These are phyloP conservation scores for Strobilomyces dryophilus DNA, from an alignment of 768 basidiomycete genomes.

Conservation along the genomic window DNA sequence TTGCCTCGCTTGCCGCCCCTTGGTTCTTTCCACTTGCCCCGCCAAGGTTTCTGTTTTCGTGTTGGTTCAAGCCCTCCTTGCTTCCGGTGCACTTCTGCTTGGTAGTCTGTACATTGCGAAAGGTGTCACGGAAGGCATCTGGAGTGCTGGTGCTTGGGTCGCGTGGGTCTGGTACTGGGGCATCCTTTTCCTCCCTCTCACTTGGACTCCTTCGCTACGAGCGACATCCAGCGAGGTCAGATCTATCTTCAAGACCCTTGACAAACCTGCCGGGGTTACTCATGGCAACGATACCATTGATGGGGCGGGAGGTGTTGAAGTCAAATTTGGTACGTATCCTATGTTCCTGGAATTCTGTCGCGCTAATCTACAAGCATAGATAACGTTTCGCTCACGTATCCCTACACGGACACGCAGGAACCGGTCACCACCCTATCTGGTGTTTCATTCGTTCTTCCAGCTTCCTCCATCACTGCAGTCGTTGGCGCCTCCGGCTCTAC, in stretches of 20 bases:
- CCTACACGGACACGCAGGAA: conserved; percentile 49
- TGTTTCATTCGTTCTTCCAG: conserved; percentile 85
- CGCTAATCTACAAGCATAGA: conserved; percentile 38
- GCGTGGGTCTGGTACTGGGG: conserved; percentile 31
- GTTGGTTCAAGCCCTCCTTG: conserved; percentile 74
- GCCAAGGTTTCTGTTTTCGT: not conserved
- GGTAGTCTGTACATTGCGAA: conserved; percentile 40
- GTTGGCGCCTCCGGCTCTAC: conserved; percentile 82
- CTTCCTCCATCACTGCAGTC: conserved; percentile 83
- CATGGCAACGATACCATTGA: conserved; percentile 78
- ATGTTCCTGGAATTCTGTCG: no score
- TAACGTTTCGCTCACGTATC: conserved; percentile 83
- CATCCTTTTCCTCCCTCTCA: conserved; percentile 33
- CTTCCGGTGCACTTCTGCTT: conserved; percentile 74
- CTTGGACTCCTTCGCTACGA: conserved; percentile 47
- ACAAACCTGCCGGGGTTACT: conserved; percentile 79
- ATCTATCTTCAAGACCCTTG: conserved; percentile 73
- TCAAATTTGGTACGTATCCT: conserved; percentile 72
- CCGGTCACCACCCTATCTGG: conserved; percentile 57
- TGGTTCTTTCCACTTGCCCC: conserved; percentile 8
- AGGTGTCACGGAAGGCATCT: conserved; percentile 26
- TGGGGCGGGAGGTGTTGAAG: conserved; percentile 66
- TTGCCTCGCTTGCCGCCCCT: conserved; percentile 8
- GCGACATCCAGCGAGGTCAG: conserved; percentile 74
- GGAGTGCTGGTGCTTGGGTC: conserved; percentile 28